Evolutionary conservation across 495 filamentous ascomycete genomes (phyloP).

Genomic region (Xylaria venustula): DNA sequence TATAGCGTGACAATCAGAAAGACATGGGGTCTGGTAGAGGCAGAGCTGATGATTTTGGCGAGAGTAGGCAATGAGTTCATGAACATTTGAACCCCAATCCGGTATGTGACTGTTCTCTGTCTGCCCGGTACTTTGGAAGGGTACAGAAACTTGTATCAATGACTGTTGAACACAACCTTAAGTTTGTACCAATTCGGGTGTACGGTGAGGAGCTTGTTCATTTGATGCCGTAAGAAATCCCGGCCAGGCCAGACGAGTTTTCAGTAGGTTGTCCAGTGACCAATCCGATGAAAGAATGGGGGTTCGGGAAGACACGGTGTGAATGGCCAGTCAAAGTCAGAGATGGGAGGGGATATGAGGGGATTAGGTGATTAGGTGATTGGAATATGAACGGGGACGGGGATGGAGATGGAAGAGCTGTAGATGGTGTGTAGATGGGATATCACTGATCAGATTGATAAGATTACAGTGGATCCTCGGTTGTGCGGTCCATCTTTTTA

Average conservation of each 20-base stretch:
- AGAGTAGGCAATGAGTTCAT: too few relatives aligned
- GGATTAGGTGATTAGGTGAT: conserved; percentile 5
- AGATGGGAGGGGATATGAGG: not conserved
- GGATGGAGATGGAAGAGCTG: conserved; percentile 11
- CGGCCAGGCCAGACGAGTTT: not conserved
- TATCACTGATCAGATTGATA: conserved; percentile 43
- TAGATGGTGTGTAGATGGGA: conserved; percentile 14
- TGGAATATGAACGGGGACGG: not conserved
- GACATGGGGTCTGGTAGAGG: too few relatives aligned
- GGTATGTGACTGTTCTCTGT: too few relatives aligned
- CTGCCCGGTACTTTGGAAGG: too few relatives aligned
- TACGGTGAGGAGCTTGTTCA: not conserved
- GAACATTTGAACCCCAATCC: too few relatives aligned
- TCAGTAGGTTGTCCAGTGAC: not conserved
- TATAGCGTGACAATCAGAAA: not conserved
- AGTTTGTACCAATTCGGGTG: not conserved
- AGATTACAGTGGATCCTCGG: conserved; percentile 25
- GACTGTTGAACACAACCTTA: not conserved
- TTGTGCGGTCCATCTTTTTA: not conserved
- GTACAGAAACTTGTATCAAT: too few relatives aligned
- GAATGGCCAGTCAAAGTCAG: not conserved
- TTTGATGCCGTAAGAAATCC: not conserved
- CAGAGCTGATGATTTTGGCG: too few relatives aligned
- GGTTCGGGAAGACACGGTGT: not conserved
- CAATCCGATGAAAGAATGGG: not conserved